Evolutionary conservation across 2,329 filamentous ascomycete genomes (phyloP), one percentile per base, ranked within the genome.

Genomic region (Cercospora sojina): DNA sequence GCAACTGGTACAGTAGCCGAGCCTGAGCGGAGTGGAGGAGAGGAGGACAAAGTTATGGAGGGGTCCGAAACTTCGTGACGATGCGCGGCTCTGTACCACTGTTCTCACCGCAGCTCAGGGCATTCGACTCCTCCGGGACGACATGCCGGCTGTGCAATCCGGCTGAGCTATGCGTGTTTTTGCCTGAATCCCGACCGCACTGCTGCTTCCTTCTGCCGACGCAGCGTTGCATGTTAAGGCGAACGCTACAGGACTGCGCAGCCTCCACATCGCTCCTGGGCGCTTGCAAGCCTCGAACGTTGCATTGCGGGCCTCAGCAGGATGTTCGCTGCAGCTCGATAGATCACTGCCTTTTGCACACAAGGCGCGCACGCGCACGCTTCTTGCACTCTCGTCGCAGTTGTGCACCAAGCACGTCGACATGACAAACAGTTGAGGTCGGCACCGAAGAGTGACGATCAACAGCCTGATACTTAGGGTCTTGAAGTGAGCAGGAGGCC

Each of bases 11-110:
- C 58, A 51, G 51, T 43, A 47, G 62, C 59, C 53, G 62, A 67
- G 20, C 43, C 25, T 57, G 65, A 61, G 47, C 56, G 27, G 47
- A 32, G 59, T 23, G 51, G 35, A 41, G 27, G 10, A 51, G 66
- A 38, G 47, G 59, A 53, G 41, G 63, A 65, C 49, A 64, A 59
- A 51, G 59, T 60, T 56, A 58, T 65, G 55, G 64, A 55, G 49
- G 66, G 43, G n/a, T 59, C 59, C 38, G 66, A 64, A 38, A 41
- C 53, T 35, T 25, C 41, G 32, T 62, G 29, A 64, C 56, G 47
- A 60, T 57, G 47, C 35, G 47, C 55, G 63, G 53, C 56, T 51
- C 60, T 18, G 25, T 31, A 63, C 47, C 49, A 55, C n/a, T 62
- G 32, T 58, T 27, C 49, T 16, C 47, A n/a, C 23, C 13, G 18